Percentiles rank a stretch among this genome's conserved stretches.
These are phyloP conservation scores for Aspergillus bombycis DNA, from an alignment of 2,329 filamentous ascomycete genomes.

Conservation along the genomic window DNA sequence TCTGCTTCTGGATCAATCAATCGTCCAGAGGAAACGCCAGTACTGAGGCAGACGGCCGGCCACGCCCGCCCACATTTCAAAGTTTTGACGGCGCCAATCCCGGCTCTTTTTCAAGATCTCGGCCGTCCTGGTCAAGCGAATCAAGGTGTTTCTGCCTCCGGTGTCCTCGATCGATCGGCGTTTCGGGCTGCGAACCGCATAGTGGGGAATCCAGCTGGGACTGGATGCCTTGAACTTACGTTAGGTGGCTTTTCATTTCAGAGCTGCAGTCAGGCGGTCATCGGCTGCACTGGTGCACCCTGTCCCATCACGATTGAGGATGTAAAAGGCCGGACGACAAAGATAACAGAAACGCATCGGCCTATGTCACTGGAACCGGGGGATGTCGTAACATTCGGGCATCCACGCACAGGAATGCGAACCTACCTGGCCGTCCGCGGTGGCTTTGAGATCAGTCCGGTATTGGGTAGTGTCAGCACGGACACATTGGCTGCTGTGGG, in stretches of 20 bases:
- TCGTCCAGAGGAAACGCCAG: neutral
- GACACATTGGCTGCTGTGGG: neutral
- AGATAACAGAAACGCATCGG: neutral
- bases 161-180: neutral
- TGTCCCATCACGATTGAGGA: neutral
- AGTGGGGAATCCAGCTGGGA: neutral
- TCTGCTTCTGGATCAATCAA: neutral
- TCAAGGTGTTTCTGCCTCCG: neutral
- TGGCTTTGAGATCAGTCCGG: neutral
- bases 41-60: too few species aligned
- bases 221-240: neutral
- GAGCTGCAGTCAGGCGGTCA: neutral
- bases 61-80: neutral
- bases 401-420: neutral
- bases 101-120: neutral
- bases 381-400: neutral
- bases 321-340: neutral
- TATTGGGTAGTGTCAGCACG: neutral
- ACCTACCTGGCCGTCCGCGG: neutral
- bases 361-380: neutral
- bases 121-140: neutral
- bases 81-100: neutral
- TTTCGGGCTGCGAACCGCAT: neutral
- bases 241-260: neutral
- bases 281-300: neutral